A percentile compares a stretch with the other conserved stretches of the same genome.
Conservation (phyloP, 176 grass and related monocot species). For the Aegilops sharonensis region DNA sequence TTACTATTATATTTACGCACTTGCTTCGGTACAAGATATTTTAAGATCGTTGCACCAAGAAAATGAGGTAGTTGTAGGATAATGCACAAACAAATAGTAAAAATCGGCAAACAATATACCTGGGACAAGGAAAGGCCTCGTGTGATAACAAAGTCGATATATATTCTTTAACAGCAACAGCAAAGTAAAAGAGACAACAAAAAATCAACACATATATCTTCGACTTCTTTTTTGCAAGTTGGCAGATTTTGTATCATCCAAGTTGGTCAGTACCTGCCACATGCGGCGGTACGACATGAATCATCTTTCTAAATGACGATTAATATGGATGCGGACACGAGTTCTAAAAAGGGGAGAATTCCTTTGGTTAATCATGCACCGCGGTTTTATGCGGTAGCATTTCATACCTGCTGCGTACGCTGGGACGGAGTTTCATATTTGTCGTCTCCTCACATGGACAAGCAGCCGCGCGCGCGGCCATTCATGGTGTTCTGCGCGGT, state of each 20-base stretch:
- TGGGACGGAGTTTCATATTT: constrained; percentile 19
- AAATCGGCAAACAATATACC: background rate
- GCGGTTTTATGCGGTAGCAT: constrained; percentile 7
- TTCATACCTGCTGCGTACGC: background rate
- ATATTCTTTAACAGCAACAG: background rate
- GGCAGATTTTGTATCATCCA: background rate
- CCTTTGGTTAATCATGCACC: background rate
- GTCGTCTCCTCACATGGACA: constrained; percentile 36
- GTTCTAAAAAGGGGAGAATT: background rate
- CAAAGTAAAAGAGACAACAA: background rate
- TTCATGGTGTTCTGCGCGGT: background rate
- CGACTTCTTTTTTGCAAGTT: background rate
- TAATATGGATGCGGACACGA: background rate
- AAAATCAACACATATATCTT: background rate
- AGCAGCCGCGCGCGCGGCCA: background rate
- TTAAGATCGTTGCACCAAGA: background rate
- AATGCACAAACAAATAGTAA: background rate
- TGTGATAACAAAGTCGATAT: background rate
- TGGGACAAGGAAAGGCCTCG: background rate
- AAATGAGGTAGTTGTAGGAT: background rate
- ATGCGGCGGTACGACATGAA: background rate
- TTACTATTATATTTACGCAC: background rate
- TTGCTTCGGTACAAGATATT: background rate
- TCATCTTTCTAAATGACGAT: background rate
- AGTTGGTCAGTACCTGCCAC: background rate